Evolutionary conservation across 768 basidiomycete species (phyloP), one percentile per base, ranked within the genome.

Genomic region (Russula foetens): DNA sequence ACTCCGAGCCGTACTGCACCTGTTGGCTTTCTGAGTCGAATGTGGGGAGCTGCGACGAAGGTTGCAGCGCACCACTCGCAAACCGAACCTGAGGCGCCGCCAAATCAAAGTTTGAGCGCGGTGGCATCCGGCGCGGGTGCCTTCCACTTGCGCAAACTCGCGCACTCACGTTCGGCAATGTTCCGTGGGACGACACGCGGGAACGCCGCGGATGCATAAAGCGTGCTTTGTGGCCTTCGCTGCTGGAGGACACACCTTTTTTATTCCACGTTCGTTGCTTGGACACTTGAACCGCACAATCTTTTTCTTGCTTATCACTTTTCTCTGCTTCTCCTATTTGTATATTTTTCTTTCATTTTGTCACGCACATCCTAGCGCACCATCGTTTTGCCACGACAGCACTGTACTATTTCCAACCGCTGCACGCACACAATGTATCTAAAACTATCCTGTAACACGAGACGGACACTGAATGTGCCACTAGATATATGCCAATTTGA

Each of bases 11-110:
- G 65, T 19, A 71, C 71, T 12, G 65, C 71, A 54, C 68, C 71
- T 7, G 57, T 76, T 11, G 76, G 80, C 24, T 85, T 89, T 69
- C 74, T 88, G 51, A 87, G 83, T 66, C 79, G 87, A 29, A 86
- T 89, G 84, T 88, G 86, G 84, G 87, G 80, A 38, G 83, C 81
- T 12, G 83, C 84, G 52, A 80, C 73, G 26, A 78, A 79, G 68
- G 65, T 63, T 3, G 71, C 69, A 35, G 56, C 45, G 7, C 50
- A 62, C 23, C 61, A 62, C 45, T 43, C 56, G 29, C 50, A 57
- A 5, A 43, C 60, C 23, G 63, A 69, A 48, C n/a, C 51, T 15
- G 61, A 58, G 29, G 24, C n/a, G n/a, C 31, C 38, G 8, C 26
- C 33, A 41, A 52, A 43, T 19, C 23, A 53, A 63, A 67, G 29